Conservation (phyloP, 2,329 filamentous ascomycete genomes). For the Colletotrichum plurivorum region DNA sequence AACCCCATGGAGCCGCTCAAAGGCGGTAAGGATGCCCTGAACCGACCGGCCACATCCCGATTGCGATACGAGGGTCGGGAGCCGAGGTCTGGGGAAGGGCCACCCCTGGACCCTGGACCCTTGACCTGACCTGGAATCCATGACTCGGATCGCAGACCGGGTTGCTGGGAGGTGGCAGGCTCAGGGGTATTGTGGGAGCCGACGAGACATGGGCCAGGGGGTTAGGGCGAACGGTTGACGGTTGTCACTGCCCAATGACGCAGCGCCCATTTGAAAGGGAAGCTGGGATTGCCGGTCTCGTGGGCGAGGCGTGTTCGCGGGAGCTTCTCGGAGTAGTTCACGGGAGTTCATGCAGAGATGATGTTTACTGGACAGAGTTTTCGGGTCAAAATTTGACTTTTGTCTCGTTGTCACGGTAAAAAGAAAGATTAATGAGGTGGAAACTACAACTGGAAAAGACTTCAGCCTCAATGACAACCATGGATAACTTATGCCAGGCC, state of each 20-base stretch:
- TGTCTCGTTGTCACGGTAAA: background rate
- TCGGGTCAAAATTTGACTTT: background rate
- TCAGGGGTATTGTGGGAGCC: background rate
- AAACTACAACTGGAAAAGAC: background rate
- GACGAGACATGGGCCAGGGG: background rate
- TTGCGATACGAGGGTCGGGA: conserved; percentile 1
- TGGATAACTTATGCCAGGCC: background rate
- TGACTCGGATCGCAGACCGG: conserved; percentile 21
- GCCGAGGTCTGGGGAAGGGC: background rate
- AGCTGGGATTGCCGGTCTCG: background rate
- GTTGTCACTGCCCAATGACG: background rate
- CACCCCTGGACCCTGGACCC: background rate
- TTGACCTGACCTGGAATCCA: background rate
- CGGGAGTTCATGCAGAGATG: background rate
- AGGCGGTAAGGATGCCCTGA: background rate
- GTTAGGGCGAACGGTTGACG: background rate
- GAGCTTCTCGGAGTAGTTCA: background rate
- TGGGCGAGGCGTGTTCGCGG: background rate
- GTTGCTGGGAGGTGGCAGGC: conserved; percentile 2
- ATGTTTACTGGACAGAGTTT: background rate
- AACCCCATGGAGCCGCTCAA: background rate
- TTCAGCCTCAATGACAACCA: background rate
- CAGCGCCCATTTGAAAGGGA: background rate
- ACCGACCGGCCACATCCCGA: background rate
- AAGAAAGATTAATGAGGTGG: background rate